Conservation (phyloP, 2,329 filamentous ascomycete genomes). For the Bipolaris cookei region DNA sequence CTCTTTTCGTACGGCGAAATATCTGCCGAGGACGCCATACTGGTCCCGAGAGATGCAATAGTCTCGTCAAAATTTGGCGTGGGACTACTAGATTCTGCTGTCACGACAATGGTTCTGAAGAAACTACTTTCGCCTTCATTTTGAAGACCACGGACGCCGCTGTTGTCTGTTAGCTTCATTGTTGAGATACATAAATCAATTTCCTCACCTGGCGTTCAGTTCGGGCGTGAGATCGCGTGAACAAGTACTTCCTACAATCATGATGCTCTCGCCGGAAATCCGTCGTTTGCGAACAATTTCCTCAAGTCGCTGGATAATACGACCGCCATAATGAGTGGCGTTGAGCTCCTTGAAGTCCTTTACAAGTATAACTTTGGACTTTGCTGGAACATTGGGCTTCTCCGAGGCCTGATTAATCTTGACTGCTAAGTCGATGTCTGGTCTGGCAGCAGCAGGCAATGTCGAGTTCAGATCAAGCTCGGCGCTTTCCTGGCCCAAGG, state of each 20-base stretch:
- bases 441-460: conserved; percentile 26
- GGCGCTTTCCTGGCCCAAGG: conserved; percentile 25
- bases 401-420: conserved; percentile 26
- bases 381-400: conserved; percentile 31
- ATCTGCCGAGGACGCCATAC: conserved; percentile 11
- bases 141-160: conserved; percentile 56
- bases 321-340: conserved; percentile 70
- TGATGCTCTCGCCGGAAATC: conserved; percentile 71
- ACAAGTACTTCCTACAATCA: conserved; percentile 79
- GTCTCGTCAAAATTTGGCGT: conserved; percentile 23
- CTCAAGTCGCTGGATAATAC: conserved; percentile 73
- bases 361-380: conserved; percentile 74
- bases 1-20: conserved; percentile 24
- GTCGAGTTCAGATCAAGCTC: conserved; percentile 35
- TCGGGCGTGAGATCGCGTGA: conserved; percentile 57
- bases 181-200: too few relatives aligned
- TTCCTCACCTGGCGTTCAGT: conserved; percentile 44
- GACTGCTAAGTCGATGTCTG: conserved; percentile 24
- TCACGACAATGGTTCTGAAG: conserved; percentile 47
- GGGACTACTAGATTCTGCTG: conserved; percentile 23
- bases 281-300: conserved; percentile 74
- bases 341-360: conserved; percentile 82
- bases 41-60: conserved; percentile 13
- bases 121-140: conserved; percentile 43
- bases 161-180: conserved; percentile 14